A percentile compares a stretch with the other conserved stretches of the same genome.
These are phyloP conservation scores for Pezicula radicicola DNA, from an alignment of 2,329 filamentous ascomycete genomes.

Conservation along the genomic window DNA sequence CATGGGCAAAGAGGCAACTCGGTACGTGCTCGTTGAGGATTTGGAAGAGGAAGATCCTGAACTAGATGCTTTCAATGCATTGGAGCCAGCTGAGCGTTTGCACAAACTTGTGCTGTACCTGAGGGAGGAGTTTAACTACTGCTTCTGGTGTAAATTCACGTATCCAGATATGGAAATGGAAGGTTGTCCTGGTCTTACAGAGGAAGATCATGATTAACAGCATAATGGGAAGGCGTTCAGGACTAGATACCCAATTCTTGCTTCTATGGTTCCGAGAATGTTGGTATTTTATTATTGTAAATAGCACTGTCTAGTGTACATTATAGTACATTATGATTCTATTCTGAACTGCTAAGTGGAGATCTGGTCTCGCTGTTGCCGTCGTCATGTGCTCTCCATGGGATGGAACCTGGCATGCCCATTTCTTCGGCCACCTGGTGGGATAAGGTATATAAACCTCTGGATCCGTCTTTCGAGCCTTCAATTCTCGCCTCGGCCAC, in stretches of 20 bases:
- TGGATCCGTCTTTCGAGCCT: background rate
- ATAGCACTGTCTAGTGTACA: too few relatives aligned
- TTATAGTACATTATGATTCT: background rate
- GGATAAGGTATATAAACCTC: conserved; percentile 1
- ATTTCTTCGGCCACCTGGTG: conserved; percentile 17
- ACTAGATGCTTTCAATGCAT: conserved; percentile 72
- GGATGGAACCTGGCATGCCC: conserved; percentile 18
- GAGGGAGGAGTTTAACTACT: conserved; percentile 72
- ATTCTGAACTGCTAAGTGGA: background rate
- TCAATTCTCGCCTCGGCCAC: conserved; percentile 13
- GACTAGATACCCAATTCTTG: conserved; percentile 21
- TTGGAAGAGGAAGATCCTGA: conserved; percentile 78
- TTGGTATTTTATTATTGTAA: background rate
- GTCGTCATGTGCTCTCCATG: conserved; percentile 8
- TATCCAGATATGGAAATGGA: conserved; percentile 77
- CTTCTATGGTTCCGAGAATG: background rate
- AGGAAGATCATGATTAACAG: conserved; percentile 72
- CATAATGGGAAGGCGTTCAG: conserved; percentile 9
- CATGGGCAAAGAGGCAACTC: conserved; percentile 53
- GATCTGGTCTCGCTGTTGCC: background rate
- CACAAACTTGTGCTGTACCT: conserved; percentile 65
- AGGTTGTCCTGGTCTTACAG: conserved; percentile 81
- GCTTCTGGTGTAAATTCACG: conserved; percentile 91
- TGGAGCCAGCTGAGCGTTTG: conserved; percentile 66
- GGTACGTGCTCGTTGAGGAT: conserved; percentile 61